These are phyloP conservation scores for Pecoramyces ruminantium DNA, from an alignment of 192 early-diverging fungal genomes.

Conservation along the genomic window DNA sequence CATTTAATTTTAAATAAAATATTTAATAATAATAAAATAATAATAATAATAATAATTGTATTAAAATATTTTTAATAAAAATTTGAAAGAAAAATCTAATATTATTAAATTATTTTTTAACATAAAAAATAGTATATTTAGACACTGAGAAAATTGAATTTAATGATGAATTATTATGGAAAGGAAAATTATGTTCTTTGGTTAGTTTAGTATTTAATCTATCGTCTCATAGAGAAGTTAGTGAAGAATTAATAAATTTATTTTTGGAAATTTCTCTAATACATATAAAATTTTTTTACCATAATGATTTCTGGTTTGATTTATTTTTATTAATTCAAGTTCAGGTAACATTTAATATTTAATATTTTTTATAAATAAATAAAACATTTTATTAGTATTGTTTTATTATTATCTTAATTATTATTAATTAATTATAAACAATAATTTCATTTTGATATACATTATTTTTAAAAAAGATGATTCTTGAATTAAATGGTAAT, in stretches of 20 bases:
- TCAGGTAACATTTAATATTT: not conserved
- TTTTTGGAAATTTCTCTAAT: not conserved
- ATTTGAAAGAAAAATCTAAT: too few species aligned
- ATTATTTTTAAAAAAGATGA: not conserved
- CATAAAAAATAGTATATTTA: not conserved
- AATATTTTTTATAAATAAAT: too few species aligned
- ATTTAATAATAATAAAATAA: too few species aligned
- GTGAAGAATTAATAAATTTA: not conserved
- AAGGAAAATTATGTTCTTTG: not conserved
- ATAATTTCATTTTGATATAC: too few species aligned
- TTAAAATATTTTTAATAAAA: too few species aligned
- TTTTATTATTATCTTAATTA: not conserved
- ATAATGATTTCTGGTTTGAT: not conserved
- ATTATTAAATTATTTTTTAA: too few species aligned
- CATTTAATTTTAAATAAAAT: too few species aligned
- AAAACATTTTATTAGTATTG: too few species aligned
- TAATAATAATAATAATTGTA: too few species aligned
- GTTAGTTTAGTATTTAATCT: not conserved
- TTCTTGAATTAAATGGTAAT: not conserved
- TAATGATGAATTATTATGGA: not conserved
- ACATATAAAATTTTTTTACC: not conserved
- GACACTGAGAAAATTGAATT: not conserved
- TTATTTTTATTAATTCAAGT: not conserved
- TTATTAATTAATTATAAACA: not conserved
- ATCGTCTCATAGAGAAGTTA: not conserved